phyloP scores from a whole-genome alignment of 2,329 filamentous ascomycete species.

The Exophiala mesophila region DNA sequence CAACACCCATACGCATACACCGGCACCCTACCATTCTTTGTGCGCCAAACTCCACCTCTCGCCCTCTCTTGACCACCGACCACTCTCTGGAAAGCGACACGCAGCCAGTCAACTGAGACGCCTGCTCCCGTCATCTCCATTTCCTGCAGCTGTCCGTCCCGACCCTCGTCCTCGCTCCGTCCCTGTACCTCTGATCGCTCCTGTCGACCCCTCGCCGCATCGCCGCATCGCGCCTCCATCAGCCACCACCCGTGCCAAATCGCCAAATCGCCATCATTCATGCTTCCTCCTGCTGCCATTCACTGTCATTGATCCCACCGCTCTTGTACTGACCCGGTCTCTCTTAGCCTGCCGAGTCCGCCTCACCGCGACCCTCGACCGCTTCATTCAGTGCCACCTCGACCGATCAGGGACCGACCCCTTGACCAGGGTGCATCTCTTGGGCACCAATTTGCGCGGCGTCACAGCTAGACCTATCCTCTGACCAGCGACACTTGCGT shows the following conservation, averaged over 20 bases:
- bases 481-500: slow-evolving; percentile 12
- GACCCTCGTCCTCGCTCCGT: slow-evolving; percentile 16
- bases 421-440: slow-evolving; percentile 15
- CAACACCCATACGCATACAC: slow-evolving; percentile 14
- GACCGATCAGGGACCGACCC: background rate
- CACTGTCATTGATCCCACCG: slow-evolving; percentile 15
- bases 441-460: slow-evolving; percentile 22
- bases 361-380: slow-evolving; percentile 11
- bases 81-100: slow-evolving; percentile 9
- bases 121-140: slow-evolving; percentile 5
- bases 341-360: slow-evolving; percentile 5
- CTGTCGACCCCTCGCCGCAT: no score
- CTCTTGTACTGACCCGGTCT: background rate
- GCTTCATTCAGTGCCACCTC: slow-evolving; percentile 6
- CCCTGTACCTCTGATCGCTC: no score
- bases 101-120: slow-evolving; percentile 3
- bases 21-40: slow-evolving; percentile 6
- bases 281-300: slow-evolving; percentile 7
- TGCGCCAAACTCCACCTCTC: slow-evolving; percentile 5
- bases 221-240: no score
- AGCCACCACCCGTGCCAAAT: no score
- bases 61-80: slow-evolving; percentile 4
- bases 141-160: slow-evolving; percentile 22
- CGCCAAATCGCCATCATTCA: background rate
- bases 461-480: slow-evolving; percentile 15